phyloP scores from a whole-genome alignment of 2,329 filamentous ascomycete species.

The Arthrobotrys megalospora region DNA sequence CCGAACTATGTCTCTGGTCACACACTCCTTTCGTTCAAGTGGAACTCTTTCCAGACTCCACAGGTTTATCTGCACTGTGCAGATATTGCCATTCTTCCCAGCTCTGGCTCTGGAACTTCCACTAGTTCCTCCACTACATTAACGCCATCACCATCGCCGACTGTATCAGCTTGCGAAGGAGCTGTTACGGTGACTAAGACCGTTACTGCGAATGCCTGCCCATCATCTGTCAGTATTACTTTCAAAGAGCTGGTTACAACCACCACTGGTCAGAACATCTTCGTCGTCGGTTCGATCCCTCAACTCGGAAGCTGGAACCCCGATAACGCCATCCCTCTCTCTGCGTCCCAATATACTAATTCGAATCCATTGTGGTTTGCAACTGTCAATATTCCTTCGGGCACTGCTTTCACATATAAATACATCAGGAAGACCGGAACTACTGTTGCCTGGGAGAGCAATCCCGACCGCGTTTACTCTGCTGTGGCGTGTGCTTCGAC shows the following conservation, averaged over 20 bases:
- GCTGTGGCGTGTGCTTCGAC: constrained; percentile 67
- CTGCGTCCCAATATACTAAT: constrained; percentile 74
- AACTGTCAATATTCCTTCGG: constrained; percentile 73
- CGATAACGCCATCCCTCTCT: constrained; percentile 72
- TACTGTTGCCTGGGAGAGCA: constrained; percentile 76
- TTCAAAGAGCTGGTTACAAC: constrained; percentile 76
- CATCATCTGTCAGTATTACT: constrained; percentile 73
- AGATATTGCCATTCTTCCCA: constrained; percentile 69
- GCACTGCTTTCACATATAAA: constrained; percentile 77
- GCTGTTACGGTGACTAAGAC: constrained; percentile 21
- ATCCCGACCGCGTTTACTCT: constrained; percentile 69
- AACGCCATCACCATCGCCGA: constrained; percentile 1
- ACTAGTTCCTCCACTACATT: constrained; percentile 1
- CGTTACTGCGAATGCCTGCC: constrained; percentile 8
- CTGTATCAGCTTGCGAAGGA: background rate
- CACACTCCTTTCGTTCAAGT: constrained; percentile 72
- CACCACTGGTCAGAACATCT: constrained; percentile 76
- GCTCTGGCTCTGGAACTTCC: background rate
- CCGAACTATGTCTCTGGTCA: constrained; percentile 71
- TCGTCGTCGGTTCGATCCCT: constrained; percentile 74
- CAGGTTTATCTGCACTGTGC: constrained; percentile 73
- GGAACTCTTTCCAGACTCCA: constrained; percentile 73
- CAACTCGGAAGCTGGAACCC: constrained; percentile 77
- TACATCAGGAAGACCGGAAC: constrained; percentile 75
- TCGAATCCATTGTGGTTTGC: constrained; percentile 76